These are phyloP conservation scores for Ensete ventricosum DNA, from an alignment of 176 grass and related monocot genomes.

Conservation along the genomic window DNA sequence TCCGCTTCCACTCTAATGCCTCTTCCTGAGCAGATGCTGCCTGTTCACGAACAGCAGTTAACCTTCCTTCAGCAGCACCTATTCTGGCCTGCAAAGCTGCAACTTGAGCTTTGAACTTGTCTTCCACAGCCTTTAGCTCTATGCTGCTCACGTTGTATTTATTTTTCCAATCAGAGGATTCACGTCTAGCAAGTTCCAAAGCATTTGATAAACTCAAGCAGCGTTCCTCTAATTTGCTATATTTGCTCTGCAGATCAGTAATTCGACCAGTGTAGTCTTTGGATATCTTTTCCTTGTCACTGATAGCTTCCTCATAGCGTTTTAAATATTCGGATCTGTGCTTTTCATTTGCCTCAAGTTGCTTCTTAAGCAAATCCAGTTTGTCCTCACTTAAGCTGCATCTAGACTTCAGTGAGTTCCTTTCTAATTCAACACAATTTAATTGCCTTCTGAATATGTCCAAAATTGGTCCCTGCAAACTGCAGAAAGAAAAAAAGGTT, in stretches of 20 bases:
- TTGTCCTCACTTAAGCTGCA: slow-evolving; percentile 87
- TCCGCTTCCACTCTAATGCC: slow-evolving; percentile 91
- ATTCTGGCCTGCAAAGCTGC: slow-evolving; percentile 61
- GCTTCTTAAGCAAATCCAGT: slow-evolving; percentile 62
- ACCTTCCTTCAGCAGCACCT: slow-evolving; percentile 81
- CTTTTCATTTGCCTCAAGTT: slow-evolving; percentile 73
- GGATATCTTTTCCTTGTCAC: slow-evolving; percentile 90
- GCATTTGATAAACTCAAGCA: slow-evolving; percentile 48
- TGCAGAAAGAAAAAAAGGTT: slow-evolving; percentile 24
- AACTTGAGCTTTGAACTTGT: slow-evolving; percentile 71
- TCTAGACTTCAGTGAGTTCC: slow-evolving; percentile 58
- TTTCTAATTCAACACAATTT: slow-evolving; percentile 68
- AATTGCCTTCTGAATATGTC: slow-evolving; percentile 78
- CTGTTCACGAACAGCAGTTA: slow-evolving; percentile 82
- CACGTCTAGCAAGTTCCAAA: slow-evolving; percentile 59
- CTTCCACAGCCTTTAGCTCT: slow-evolving; percentile 73
- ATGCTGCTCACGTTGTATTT: slow-evolving; percentile 47
- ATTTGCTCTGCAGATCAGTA: slow-evolving; percentile 68
- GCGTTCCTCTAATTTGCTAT: slow-evolving; percentile 83
- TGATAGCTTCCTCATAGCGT: slow-evolving; percentile 76
- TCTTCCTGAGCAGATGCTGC: slow-evolving; percentile 90
- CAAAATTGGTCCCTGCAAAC: slow-evolving; percentile 70
- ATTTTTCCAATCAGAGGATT: slow-evolving; percentile 69
- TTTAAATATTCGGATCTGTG: slow-evolving; percentile 77
- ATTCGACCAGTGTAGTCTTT: slow-evolving; percentile 66